These are phyloP conservation scores for Phragmites australis DNA, from an alignment of 176 grass and related monocot species.

Conservation along the genomic window DNA sequence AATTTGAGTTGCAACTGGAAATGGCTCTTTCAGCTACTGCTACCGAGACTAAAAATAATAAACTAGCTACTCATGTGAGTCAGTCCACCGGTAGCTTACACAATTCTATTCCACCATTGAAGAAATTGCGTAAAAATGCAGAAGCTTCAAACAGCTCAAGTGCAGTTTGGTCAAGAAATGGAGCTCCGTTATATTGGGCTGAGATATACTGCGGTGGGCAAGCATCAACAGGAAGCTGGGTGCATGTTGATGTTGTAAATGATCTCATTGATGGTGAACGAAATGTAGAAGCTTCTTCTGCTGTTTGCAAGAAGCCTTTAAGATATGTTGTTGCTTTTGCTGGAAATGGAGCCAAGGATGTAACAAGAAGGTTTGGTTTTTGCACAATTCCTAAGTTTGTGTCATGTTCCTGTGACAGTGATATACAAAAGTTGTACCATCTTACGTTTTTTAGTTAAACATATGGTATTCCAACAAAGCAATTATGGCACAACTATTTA, in stretches of 20 bases:
- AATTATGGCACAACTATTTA: neutral
- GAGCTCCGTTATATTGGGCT: constrained; percentile 71
- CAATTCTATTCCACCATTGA: constrained; percentile 37
- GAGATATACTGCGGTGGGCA: constrained; percentile 83
- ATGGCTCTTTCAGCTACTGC: constrained; percentile 91
- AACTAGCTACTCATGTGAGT: constrained; percentile 25
- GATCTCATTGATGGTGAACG: constrained; percentile 75
- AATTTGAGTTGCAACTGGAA: constrained; percentile 86
- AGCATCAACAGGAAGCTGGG: constrained; percentile 72
- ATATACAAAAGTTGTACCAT: neutral
- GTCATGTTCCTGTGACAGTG: neutral
- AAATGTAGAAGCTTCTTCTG: constrained; percentile 79
- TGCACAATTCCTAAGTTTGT: constrained; percentile 14
- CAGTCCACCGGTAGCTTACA: constrained; percentile 36
- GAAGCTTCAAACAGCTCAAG: constrained; percentile 52
- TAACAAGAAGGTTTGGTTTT: constrained; percentile 78
- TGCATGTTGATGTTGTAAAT: constrained; percentile 93
- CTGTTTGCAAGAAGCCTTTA: constrained; percentile 79
- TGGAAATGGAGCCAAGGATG: constrained; percentile 94
- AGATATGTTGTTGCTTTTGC: constrained; percentile 92
- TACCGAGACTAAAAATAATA: constrained; percentile 41
- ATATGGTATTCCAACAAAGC: constrained; percentile 3
- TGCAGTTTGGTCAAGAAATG: constrained; percentile 81
- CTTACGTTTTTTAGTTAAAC: neutral
- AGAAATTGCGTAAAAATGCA: constrained; percentile 50